These are phyloP conservation scores for Kitagawia praeruptora DNA, from an alignment of 129 eudicot genomes.

Conservation along the genomic window DNA sequence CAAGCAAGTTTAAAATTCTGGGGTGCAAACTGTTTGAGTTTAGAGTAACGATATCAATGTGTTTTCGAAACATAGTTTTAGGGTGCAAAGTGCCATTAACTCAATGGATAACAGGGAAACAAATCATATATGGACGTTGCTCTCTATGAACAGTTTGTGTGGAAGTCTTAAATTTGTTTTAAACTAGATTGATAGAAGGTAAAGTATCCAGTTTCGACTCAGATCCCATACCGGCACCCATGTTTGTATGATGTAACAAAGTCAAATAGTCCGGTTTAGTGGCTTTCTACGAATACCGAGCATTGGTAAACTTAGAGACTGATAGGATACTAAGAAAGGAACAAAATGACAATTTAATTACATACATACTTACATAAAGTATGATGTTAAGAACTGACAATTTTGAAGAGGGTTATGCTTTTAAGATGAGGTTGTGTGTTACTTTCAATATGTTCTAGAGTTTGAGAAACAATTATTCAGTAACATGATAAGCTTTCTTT, in stretches of 20 bases:
- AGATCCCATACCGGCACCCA: background rate
- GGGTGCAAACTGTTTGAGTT: too few relatives aligned
- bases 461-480: background rate
- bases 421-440: background rate
- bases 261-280: background rate
- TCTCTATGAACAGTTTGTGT: background rate
- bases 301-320: background rate
- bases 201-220: background rate
- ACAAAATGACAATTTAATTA: background rate
- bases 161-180: background rate
- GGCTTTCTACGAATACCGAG: background rate
- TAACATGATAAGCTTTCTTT: background rate
- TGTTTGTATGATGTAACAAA: background rate
- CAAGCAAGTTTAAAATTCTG: too few relatives aligned
- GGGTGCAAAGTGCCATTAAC: too few relatives aligned
- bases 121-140: background rate
- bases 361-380: background rate
- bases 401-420: background rate
- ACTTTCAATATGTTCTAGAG: background rate
- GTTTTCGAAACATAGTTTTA: too few relatives aligned
- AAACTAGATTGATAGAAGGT: background rate
- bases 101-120: background rate
- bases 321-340: background rate
- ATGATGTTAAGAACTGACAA: background rate
- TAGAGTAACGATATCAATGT: too few relatives aligned